Evolutionary conservation across 2,329 filamentous ascomycete species (phyloP).

Genomic region (Fusarium scirpi): DNA sequence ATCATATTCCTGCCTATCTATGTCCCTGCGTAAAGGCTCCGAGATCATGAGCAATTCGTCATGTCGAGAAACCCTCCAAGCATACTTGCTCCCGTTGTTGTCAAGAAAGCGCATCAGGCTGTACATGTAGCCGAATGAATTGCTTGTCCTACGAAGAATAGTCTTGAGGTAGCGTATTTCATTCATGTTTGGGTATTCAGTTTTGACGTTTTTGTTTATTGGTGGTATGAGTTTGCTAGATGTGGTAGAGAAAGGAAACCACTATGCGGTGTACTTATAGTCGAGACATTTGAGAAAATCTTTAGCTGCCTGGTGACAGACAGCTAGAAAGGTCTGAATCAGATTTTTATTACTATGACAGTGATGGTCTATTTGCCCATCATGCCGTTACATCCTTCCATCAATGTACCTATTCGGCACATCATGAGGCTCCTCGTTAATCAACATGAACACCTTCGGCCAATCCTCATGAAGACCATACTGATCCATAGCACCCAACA

Average conservation of each 20-base stretch:
- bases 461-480: neutral
- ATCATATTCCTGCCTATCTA: neutral
- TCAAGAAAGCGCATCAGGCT: constrained; percentile 1
- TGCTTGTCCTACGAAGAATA: neutral
- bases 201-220: neutral
- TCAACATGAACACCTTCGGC: neutral
- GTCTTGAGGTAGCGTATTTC: neutral
- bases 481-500: neutral
- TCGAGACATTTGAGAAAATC: neutral
- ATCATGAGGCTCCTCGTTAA: neutral
- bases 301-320: neutral
- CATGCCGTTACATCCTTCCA: neutral
- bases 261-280: neutral
- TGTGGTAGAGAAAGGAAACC: rapidly evolving
- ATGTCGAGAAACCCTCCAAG: neutral
- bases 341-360: too few relatives aligned
- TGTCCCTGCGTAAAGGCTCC: neutral
- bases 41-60: neutral
- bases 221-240: too few relatives aligned
- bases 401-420: neutral
- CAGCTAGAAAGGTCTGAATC: neutral
- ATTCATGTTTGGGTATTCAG: neutral
- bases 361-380: too few relatives aligned
- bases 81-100: neutral
- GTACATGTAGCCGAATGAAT: neutral